phyloP scores from a whole-genome alignment of 2,329 filamentous ascomycete genomes.

The Trichoderma sp. region DNA sequence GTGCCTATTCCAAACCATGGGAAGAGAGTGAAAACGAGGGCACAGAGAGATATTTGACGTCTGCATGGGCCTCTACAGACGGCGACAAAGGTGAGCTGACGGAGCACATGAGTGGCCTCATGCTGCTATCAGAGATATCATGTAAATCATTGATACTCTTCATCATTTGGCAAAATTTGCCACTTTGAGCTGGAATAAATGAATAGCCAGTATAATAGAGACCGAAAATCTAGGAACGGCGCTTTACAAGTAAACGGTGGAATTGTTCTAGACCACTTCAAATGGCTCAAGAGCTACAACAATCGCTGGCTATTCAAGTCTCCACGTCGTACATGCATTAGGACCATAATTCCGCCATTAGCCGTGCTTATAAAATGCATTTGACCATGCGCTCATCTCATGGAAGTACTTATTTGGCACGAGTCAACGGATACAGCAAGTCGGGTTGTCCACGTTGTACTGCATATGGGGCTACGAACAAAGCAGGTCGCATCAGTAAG shows the following conservation, averaged over 20 bases:
- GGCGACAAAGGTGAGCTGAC: background rate
- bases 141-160: background rate
- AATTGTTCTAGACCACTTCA: background rate
- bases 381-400: background rate
- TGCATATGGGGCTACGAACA: background rate
- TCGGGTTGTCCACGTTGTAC: slow-evolving; percentile 7
- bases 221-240: background rate
- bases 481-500: slow-evolving; percentile 1
- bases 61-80: background rate
- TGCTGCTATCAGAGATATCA: background rate
- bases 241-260: background rate
- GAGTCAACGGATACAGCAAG: slow-evolving; percentile 6
- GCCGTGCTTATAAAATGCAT: background rate
- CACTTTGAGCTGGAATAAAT: background rate
- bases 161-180: background rate
- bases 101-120: background rate
- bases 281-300: background rate
- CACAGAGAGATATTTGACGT: no score
- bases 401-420: background rate
- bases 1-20: no score
- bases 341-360: background rate
- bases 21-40: no score
- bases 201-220: background rate
- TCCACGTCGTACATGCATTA: background rate
- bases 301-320: background rate